A percentile compares a stretch with the other conserved stretches of the same genome.
Evolutionary conservation across 225 moss, liverwort and hornwort genomes (phyloP).

Genomic region (Pseudisothecium myosuroides): DNA sequence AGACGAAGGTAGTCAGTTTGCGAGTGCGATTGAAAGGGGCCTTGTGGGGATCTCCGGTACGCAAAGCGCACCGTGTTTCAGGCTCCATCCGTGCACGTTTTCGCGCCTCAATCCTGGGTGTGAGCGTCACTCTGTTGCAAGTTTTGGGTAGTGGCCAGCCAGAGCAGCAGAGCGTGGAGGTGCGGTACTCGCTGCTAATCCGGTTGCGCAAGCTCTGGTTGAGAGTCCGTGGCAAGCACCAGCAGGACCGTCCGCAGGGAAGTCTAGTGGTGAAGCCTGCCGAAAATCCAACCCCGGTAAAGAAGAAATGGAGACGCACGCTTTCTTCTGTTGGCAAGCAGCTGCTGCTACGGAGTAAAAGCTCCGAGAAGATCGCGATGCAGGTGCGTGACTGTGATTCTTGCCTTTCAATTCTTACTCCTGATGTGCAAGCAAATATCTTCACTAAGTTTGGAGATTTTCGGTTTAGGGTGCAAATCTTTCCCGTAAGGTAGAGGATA

Average conservation of each 20-base stretch:
- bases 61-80: constrained; percentile 1
- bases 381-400: constrained; percentile 4
- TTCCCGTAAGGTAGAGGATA: not conserved
- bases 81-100: constrained; percentile 15
- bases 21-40: constrained; percentile 14
- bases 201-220: constrained; percentile 27
- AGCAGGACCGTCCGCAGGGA: not conserved
- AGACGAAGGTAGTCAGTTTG: constrained; percentile 2
- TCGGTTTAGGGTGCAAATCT: not conserved
- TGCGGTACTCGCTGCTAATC: constrained; percentile 9
- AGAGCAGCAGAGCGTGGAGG: not conserved
- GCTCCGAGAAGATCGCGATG: not conserved
- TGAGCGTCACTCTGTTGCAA: constrained; percentile 11
- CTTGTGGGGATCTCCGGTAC: constrained; percentile 1
- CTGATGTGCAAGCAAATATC: not conserved
- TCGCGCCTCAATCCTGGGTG: not conserved
- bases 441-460: not conserved
- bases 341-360: not conserved
- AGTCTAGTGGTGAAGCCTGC: not conserved
- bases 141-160: not conserved
- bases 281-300: not conserved
- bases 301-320: not conserved
- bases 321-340: not conserved
- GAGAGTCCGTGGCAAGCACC: constrained; percentile 18
- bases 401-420: not conserved